Base-by-base conservation (phyloP, 768 basidiomycete genomes). In the Podaxis sp. region DNA sequence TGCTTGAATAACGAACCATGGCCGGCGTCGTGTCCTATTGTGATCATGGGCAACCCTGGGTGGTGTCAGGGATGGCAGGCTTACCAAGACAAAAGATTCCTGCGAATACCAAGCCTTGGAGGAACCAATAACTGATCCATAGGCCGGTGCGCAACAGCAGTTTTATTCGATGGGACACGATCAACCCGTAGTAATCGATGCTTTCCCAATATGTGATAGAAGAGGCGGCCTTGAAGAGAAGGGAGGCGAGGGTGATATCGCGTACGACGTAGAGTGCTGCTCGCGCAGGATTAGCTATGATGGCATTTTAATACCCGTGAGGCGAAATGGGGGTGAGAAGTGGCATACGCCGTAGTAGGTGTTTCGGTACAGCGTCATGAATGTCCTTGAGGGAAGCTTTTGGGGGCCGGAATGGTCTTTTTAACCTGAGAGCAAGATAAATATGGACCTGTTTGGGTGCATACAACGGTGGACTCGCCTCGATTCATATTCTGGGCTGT, bases 331-430 rank as follows among this genome's bases (percentile, higher is more conserved):
- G 13, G 25, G 36, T n/a, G 42, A 21, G 11, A 37, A 37, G 16
- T 21, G 16, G 58, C 72, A 66, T 71, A 76, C 79, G 72, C 62
- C 71, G 73, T n/a, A 82, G 71, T 7, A 84, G 69, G 47, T 82
- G 71, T 69, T 81, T 83, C 1, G 83, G 83, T 18, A 85, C 82
- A 3, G 79, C 82, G 62, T 81, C 78, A 58, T 82, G 82, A 55
- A 85, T 73, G 55, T 84, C 77, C 67, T 83, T 83, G 46, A 84
- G 69, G 0, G 79, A 80, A 14, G 78, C 73, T 11, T 69, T 75
- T 2, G 83, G 82, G 7, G 83, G 83, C 18, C 68, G 68, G 66
- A 83, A 86, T 4, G 82, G 78, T 62, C 71, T 76, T 38, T 70
- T 68, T 50, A 79, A 68, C 61, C 81, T 82, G 47, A 9, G 25